Conservation (phyloP, 1,139 yeast genomes). For the Suhomyces wounanorum region DNA sequence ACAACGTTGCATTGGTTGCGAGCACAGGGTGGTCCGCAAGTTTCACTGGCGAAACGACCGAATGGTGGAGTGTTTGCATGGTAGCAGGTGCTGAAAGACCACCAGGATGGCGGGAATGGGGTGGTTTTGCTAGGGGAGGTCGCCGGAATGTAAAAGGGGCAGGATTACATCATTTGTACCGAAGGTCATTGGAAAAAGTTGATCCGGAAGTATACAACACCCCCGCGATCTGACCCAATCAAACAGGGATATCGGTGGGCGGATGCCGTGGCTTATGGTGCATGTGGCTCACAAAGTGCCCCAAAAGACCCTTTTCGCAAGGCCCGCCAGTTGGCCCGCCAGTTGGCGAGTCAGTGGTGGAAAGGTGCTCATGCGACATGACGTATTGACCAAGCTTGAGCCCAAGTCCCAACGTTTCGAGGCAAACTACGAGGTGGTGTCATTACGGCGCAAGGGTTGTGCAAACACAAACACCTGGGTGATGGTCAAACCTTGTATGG, state of each 20-base stretch:
- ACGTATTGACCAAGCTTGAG: background rate
- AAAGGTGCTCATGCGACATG: background rate
- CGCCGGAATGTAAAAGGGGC: background rate
- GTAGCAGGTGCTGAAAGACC: too few relatives aligned
- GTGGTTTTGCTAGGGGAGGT: background rate
- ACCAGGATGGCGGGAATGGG: background rate
- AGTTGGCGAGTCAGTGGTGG: background rate
- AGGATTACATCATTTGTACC: background rate
- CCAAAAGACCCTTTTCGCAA: background rate
- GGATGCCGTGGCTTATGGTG: background rate
- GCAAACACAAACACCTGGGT: background rate
- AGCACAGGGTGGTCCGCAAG: background rate
- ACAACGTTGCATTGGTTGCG: conserved; percentile 5
- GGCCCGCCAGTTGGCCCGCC: too few relatives aligned
- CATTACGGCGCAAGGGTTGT: background rate
- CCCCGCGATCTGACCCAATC: background rate
- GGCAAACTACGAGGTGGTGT: background rate
- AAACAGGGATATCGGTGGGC: background rate
- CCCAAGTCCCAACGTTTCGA: background rate
- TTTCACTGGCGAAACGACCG: background rate
- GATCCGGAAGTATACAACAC: background rate
- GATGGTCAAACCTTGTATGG: background rate
- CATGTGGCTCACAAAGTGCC: background rate
- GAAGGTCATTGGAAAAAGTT: background rate
- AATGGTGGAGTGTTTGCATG: background rate